These are phyloP conservation scores for Alternaria infectoria DNA, from an alignment of 2,329 filamentous ascomycete species.

Conservation along the genomic window DNA sequence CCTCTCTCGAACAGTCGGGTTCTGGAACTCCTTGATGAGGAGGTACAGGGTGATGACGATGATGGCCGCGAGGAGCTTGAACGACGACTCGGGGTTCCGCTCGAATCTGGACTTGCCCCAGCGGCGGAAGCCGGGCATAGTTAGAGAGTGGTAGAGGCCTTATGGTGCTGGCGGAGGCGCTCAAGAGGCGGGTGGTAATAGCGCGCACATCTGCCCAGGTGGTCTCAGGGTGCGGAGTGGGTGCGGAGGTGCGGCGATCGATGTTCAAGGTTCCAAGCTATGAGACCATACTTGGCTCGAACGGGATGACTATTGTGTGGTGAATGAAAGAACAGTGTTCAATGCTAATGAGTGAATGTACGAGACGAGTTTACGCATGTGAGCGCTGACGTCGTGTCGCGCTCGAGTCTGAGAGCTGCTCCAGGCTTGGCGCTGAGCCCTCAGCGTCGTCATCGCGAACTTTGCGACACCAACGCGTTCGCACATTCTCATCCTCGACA, in stretches of 20 bases:
- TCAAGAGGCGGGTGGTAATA: conserved; percentile 25
- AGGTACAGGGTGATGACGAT: conserved; percentile 51
- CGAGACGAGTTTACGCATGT: background rate
- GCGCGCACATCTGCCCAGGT: conserved; percentile 25
- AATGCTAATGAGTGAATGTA: background rate
- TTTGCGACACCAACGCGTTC: background rate
- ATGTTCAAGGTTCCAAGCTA: conserved; percentile 1
- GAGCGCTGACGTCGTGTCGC: background rate
- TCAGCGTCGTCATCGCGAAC: conserved; percentile 7
- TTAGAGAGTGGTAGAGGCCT: conserved; percentile 13
- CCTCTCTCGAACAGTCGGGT: conserved; percentile 33
- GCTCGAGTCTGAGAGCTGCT: background rate
- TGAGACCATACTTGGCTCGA: conserved; percentile 6
- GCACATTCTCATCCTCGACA: conserved; percentile 16
- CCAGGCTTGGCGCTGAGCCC: conserved; percentile 7
- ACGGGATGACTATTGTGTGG: background rate
- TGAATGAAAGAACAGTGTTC: background rate
- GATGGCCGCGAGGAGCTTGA: conserved; percentile 50
- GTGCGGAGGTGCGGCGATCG: conserved; percentile 18
- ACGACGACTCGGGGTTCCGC: conserved; percentile 50
- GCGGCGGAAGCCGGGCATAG: conserved; percentile 46
- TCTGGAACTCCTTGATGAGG: conserved; percentile 46
- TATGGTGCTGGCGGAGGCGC: conserved; percentile 14
- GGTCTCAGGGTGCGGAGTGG: conserved; percentile 25
- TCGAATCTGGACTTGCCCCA: conserved; percentile 47